Percentiles rank a stretch among this genome's conserved stretches.
These are phyloP conservation scores for Penicillium sp. DNA, from an alignment of 2,329 filamentous ascomycete species.

Conservation along the genomic window DNA sequence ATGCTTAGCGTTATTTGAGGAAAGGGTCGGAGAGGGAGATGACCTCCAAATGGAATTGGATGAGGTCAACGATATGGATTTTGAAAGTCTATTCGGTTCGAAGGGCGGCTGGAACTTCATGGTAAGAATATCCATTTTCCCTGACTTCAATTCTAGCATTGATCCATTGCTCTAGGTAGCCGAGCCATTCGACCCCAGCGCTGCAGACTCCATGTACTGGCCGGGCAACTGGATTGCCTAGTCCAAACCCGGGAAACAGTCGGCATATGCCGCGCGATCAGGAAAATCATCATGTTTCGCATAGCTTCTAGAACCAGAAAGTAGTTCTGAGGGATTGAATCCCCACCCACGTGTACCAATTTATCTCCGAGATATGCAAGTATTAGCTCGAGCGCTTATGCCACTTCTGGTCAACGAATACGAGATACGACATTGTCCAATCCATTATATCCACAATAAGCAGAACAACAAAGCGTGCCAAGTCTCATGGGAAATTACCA, in stretches of 20 bases:
- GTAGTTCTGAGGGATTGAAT: background rate
- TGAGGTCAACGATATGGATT: slow-evolving; percentile 20
- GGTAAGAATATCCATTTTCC: slow-evolving; percentile 28
- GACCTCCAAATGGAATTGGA: slow-evolving; percentile 2
- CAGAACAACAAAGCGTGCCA: background rate
- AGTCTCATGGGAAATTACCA: background rate
- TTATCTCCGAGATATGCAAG: background rate
- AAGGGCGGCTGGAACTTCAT: slow-evolving; percentile 47
- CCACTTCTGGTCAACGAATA: background rate
- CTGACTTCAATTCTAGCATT: background rate
- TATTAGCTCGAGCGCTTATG: background rate
- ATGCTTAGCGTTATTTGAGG: slow-evolving; percentile 28
- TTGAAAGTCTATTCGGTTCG: slow-evolving; percentile 25
- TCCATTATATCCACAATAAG: background rate
- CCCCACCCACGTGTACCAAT: background rate
- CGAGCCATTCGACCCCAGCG: background rate
- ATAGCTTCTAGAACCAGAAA: background rate
- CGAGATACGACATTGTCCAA: background rate
- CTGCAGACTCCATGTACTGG: background rate
- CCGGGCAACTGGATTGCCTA: background rate
- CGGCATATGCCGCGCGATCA: background rate
- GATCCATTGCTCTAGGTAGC: background rate
- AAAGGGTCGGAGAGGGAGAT: slow-evolving; percentile 15
- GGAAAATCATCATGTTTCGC: background rate
- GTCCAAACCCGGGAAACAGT: background rate